Percentiles rank a stretch among this genome's conserved stretches.
Conservation (phyloP, 2,329 filamentous ascomycete species). For the Cladosporium sphaerospermum region DNA sequence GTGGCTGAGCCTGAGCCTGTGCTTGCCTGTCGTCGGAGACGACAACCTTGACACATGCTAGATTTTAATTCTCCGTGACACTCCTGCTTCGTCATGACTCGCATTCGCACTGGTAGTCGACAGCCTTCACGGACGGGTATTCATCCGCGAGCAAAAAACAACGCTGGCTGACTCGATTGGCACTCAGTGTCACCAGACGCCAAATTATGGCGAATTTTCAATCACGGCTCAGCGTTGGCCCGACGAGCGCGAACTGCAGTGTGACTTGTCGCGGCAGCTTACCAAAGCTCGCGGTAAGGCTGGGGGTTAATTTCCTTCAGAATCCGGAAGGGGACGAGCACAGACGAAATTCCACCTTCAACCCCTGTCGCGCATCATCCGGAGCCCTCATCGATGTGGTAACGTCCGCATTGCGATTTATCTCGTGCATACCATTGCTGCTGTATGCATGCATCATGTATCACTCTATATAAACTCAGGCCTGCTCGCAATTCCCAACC, state of each 20-base stretch:
- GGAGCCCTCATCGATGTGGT: slow-evolving; percentile 4
- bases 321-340: background rate
- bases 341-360: background rate
- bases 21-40: too few relatives aligned
- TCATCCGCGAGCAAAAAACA: too few relatives aligned
- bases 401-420: slow-evolving; percentile 4
- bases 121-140: too few relatives aligned
- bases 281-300: background rate
- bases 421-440: slow-evolving; percentile 8
- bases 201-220: too few relatives aligned
- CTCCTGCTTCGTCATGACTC: too few relatives aligned
- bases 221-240: background rate
- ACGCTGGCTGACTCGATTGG: too few relatives aligned
- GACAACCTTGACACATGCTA: too few relatives aligned
- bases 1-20: too few relatives aligned
- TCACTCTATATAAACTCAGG: background rate
- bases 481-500: background rate
- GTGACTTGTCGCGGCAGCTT: background rate
- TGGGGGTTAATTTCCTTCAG: background rate
- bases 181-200: too few relatives aligned
- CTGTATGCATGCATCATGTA: background rate
- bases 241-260: background rate
- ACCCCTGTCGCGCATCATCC: background rate
- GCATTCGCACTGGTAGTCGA: too few relatives aligned
- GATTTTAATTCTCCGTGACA: too few relatives aligned